Percentiles rank a stretch among this genome's conserved stretches.
Conservation (phyloP, 1,139 yeast genomes). For the Pichia terricola region DNA sequence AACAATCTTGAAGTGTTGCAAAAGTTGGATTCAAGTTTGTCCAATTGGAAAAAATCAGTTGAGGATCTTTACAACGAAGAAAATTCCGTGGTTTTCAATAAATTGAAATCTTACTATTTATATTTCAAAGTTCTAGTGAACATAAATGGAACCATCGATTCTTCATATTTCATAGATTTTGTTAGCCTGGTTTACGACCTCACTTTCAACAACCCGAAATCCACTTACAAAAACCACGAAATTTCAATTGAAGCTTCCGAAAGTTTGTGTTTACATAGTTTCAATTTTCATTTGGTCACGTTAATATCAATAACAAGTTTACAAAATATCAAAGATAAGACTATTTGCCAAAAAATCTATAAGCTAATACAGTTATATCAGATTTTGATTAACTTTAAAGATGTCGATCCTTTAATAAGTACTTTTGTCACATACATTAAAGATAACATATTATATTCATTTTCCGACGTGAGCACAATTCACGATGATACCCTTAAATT, state of each 20-base stretch:
- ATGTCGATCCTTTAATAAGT: conserved; percentile 17
- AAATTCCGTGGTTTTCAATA: conserved; percentile 17
- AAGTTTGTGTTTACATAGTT: conserved; percentile 21
- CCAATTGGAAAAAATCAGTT: conserved; percentile 17
- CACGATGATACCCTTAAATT: conserved; percentile 18
- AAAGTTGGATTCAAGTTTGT: conserved; percentile 16
- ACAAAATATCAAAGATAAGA: conserved; percentile 11
- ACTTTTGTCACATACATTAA: conserved; percentile 15
- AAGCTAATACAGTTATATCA: conserved; percentile 19
- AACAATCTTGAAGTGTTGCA: conserved; percentile 10
- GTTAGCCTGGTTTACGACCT: conserved; percentile 18
- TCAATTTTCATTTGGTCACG: conserved; percentile 22
- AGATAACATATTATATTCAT: conserved; percentile 10
- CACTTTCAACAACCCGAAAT: conserved; percentile 12
- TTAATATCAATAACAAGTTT: conserved; percentile 18
- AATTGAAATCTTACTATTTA: conserved; percentile 21
- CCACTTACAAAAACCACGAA: conserved; percentile 9
- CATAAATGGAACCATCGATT: conserved; percentile 12
- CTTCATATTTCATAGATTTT: conserved; percentile 13
- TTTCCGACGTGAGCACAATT: conserved; percentile 8
- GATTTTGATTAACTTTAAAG: conserved; percentile 14
- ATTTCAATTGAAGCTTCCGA: conserved; percentile 19
- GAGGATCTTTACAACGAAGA: conserved; percentile 15
- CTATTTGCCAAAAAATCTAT: conserved; percentile 10
- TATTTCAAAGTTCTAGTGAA: conserved; percentile 21